These are phyloP conservation scores for Geotrichum phurueaensis DNA, from an alignment of 1,139 yeast species.

Conservation along the genomic window DNA sequence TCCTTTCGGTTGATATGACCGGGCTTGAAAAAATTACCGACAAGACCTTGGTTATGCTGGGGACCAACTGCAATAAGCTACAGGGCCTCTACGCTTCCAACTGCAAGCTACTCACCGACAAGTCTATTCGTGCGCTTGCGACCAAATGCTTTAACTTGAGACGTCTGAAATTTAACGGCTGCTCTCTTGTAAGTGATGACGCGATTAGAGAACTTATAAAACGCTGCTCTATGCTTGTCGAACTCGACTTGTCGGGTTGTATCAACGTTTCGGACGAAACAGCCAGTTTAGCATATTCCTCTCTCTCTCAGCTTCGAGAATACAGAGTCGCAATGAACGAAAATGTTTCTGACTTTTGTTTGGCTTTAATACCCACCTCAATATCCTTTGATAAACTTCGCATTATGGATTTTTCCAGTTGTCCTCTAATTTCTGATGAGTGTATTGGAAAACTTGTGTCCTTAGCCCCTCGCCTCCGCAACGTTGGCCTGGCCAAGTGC, in stretches of 20 bases:
- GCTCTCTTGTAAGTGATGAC: constrained; percentile 61
- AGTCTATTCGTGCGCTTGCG: constrained; percentile 57
- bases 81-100: constrained; percentile 92
- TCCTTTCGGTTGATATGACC: constrained; percentile 84
- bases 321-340: constrained; percentile 72
- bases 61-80: constrained; percentile 62
- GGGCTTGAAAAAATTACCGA: constrained; percentile 71
- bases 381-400: constrained; percentile 51
- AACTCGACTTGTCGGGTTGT: constrained; percentile 83
- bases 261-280: constrained; percentile 63
- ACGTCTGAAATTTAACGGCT: constrained; percentile 74
- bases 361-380: constrained; percentile 24
- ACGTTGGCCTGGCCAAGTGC: constrained; percentile 86
- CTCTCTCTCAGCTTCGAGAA: constrained; percentile 69
- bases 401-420: constrained; percentile 78
- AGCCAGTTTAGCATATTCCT: constrained; percentile 55
- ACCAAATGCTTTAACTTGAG: constrained; percentile 67
- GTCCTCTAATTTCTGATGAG: constrained; percentile 74
- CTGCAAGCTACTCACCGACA: constrained; percentile 63
- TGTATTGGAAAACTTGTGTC: constrained; percentile 66
- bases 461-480: constrained; percentile 79
- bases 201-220: constrained; percentile 57
- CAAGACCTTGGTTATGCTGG: constrained; percentile 63
- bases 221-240: constrained; percentile 75
- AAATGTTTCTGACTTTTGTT: constrained; percentile 61